These are phyloP conservation scores for Mortierella claussenii DNA, from an alignment of 192 early-diverging fungal genomes.

Conservation along the genomic window DNA sequence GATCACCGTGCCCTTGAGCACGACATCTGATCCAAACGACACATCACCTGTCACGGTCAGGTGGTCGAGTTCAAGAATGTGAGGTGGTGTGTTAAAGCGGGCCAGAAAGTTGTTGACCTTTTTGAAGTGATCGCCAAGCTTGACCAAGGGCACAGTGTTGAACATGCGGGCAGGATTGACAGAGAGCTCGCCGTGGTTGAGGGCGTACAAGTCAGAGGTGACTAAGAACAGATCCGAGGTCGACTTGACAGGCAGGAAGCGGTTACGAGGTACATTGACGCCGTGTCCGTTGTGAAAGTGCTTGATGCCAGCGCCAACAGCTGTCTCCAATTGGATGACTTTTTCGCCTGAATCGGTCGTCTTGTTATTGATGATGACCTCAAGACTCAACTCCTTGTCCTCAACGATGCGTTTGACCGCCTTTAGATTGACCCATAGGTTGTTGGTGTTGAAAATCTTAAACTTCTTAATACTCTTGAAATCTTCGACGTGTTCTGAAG, in stretches of 20 bases:
- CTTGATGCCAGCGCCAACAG: constrained; percentile 98
- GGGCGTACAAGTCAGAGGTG: constrained; percentile 92
- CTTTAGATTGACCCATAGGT: constrained; percentile 87
- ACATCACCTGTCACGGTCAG: constrained; percentile 99
- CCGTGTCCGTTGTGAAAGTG: constrained; percentile 96
- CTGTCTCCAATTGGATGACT: constrained; percentile 99
- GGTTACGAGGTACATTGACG: constrained; percentile 96
- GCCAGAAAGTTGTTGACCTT: constrained; percentile 91
- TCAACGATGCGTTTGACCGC: constrained; percentile 89
- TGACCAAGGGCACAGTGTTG: constrained; percentile 93
- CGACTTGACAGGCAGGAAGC: constrained; percentile 99
- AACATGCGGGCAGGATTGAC: constrained; percentile 96
- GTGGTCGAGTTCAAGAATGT: constrained; percentile 98
- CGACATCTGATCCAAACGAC: constrained; percentile 93
- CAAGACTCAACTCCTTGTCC: constrained; percentile 78
- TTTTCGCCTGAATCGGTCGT: constrained; percentile 93
- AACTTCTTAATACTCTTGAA: constrained; percentile 99
- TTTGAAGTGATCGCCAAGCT: constrained; percentile 98
- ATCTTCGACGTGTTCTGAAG: constrained; percentile 96
- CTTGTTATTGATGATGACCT: constrained; percentile 98
- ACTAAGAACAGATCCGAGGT: constrained; percentile 97
- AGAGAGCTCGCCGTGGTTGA: constrained; percentile 91
- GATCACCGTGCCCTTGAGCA: constrained; percentile 94
- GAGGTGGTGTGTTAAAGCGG: constrained; percentile 94
- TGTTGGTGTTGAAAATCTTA: constrained; percentile 99